Conservation (phyloP, 495 filamentous ascomycete genomes). For the Penicillium canescens region DNA sequence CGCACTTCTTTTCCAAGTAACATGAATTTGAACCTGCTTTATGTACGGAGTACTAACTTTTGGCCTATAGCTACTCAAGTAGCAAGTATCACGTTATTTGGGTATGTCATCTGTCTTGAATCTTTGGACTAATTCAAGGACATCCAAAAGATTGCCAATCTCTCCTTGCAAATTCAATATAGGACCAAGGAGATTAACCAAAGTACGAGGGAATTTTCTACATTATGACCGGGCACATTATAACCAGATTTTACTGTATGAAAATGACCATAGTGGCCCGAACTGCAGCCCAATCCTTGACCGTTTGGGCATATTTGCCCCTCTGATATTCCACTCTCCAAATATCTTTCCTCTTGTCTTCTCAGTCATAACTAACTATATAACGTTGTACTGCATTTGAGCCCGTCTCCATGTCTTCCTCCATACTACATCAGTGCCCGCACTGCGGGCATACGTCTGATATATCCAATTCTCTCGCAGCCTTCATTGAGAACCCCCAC, state of each 20-base stretch:
- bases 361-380: not conserved
- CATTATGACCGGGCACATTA: not conserved
- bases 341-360: not conserved
- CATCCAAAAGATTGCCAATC: too few relatives aligned
- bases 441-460: constrained; percentile 39
- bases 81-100: too few relatives aligned
- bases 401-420: constrained; percentile 29
- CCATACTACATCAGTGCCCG: constrained; percentile 36
- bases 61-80: too few relatives aligned
- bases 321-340: not conserved
- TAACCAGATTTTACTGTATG: not conserved
- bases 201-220: too few relatives aligned
- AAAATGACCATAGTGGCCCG: not conserved
- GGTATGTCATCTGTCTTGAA: too few relatives aligned
- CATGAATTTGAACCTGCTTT: too few relatives aligned
- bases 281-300: constrained; percentile 6
- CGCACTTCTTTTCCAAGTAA: too few relatives aligned
- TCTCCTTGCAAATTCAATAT: too few relatives aligned
- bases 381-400: not conserved
- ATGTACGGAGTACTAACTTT: too few relatives aligned
- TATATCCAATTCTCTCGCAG: constrained; percentile 31
- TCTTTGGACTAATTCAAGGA: too few relatives aligned
- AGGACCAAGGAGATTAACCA: too few relatives aligned
- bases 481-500: constrained; percentile 33
- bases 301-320: constrained; percentile 9